These are phyloP conservation scores for Candida manassasensis DNA, from an alignment of 805 yeast species.

Conservation along the genomic window DNA sequence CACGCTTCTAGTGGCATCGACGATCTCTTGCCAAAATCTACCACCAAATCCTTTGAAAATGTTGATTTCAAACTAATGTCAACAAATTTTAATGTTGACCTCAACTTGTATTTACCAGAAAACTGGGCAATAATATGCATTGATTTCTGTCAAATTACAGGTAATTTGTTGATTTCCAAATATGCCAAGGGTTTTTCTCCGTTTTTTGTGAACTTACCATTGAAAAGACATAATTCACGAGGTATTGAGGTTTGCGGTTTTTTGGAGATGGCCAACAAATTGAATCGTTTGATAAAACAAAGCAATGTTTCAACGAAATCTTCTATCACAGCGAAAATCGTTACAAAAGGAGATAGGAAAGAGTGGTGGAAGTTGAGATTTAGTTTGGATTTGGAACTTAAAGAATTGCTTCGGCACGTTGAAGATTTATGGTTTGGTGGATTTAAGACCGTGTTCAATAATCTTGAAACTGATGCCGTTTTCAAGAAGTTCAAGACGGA, in stretches of 20 bases:
- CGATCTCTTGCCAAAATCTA: constrained; percentile 11
- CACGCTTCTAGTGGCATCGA: constrained; percentile 6
- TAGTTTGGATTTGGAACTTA: constrained; percentile 52
- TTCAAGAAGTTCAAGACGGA: constrained; percentile 17
- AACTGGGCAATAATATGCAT: constrained; percentile 58
- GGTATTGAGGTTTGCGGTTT: constrained; percentile 35
- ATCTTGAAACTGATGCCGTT: constrained; percentile 18
- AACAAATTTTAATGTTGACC: constrained; percentile 7
- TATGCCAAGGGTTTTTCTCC: constrained; percentile 33
- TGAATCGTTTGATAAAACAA: constrained; percentile 45
- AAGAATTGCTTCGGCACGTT: constrained; percentile 48
- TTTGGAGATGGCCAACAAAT: constrained; percentile 29
- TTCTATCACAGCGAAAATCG: constrained; percentile 48
- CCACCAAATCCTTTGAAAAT: background rate
- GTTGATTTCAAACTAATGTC: constrained; percentile 8
- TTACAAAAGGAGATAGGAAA: constrained; percentile 54
- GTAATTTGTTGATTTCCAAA: constrained; percentile 53
- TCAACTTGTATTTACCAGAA: constrained; percentile 13
- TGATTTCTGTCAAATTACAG: constrained; percentile 54
- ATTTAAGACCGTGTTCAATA: constrained; percentile 57
- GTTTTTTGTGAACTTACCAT: constrained; percentile 53
- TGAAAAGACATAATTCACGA: constrained; percentile 45
- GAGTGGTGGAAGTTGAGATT: constrained; percentile 78
- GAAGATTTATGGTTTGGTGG: constrained; percentile 77
- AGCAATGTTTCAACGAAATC: constrained; percentile 60